Percentiles rank a stretch among this genome's conserved stretches.
Conservation (phyloP, 345 rosid genomes). For the Alliaria petiolata region DNA sequence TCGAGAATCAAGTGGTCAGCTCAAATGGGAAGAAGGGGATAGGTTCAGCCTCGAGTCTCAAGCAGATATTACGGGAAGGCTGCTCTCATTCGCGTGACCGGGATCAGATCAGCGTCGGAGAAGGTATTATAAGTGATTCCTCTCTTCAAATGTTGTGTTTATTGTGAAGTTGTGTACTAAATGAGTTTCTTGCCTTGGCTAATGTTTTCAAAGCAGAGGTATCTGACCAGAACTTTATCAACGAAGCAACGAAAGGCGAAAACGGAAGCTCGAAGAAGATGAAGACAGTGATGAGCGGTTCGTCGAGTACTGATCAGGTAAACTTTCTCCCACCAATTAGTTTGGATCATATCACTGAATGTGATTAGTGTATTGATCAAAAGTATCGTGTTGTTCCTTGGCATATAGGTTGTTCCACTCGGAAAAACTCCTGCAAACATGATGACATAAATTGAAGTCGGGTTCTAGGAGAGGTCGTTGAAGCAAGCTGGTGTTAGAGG, state of each 20-base stretch:
- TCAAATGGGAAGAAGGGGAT: constrained; percentile 37
- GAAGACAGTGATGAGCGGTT: constrained; percentile 20
- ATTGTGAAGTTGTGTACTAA: background rate
- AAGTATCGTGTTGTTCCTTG: background rate
- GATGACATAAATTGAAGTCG: constrained; percentile 4
- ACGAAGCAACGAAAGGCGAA: constrained; percentile 44
- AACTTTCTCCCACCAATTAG: background rate
- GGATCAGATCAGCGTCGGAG: constrained; percentile 32
- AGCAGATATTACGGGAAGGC: constrained; percentile 5
- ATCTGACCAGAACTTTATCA: constrained; percentile 83
- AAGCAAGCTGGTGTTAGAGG: constrained; percentile 19
- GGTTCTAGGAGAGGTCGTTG: background rate
- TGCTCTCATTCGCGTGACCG: constrained; percentile 23
- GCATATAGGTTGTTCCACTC: constrained; percentile 31
- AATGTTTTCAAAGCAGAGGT: constrained; percentile 49
- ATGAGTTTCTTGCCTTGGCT: background rate
- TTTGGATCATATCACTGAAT: background rate
- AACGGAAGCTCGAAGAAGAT: constrained; percentile 33
- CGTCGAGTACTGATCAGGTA: constrained; percentile 29
- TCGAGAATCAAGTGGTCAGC: too few relatives aligned
- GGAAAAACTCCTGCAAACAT: constrained; percentile 13
- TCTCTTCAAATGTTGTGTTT: background rate
- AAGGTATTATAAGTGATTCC: constrained; percentile 37
- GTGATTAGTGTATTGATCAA: background rate
- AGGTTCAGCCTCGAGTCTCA: constrained; percentile 30